phyloP scores from a whole-genome alignment of 2,329 filamentous ascomycete genomes.

The Cladophialophora yegresii region DNA sequence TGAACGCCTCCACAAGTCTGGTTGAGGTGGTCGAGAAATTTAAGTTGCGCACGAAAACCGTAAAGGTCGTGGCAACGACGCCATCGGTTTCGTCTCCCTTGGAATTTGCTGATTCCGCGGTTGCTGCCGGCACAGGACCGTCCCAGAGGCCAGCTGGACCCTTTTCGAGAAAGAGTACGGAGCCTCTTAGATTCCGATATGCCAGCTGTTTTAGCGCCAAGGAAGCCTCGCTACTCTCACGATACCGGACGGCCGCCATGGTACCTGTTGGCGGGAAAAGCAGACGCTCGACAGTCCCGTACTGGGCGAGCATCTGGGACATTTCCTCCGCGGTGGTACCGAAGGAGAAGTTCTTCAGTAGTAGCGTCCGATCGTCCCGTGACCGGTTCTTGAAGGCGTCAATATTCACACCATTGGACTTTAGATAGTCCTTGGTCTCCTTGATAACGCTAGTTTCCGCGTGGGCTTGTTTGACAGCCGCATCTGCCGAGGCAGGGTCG shows the following conservation, averaged over 20 bases:
- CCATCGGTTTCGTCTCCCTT: constrained; percentile 41
- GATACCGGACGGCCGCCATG: constrained; percentile 90
- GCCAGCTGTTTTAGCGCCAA: constrained; percentile 81
- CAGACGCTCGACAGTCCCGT: constrained; percentile 76
- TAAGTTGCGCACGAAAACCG: constrained; percentile 89
- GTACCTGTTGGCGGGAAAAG: constrained; percentile 91
- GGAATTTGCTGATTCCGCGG: constrained; percentile 16
- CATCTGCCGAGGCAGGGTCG: constrained; percentile 93
- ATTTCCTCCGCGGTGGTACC: constrained; percentile 79
- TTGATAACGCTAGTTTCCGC: constrained; percentile 95
- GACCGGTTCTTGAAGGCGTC: constrained; percentile 84
- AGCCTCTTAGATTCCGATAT: constrained; percentile 88
- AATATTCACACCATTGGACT: constrained; percentile 82
- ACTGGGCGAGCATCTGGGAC: constrained; percentile 77
- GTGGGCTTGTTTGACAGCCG: constrained; percentile 93
- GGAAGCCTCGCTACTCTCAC: constrained; percentile 74
- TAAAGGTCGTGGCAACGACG: constrained; percentile 56
- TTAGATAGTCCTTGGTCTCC: constrained; percentile 91
- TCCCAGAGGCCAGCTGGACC: constrained; percentile 80
- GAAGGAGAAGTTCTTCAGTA: constrained; percentile 94
- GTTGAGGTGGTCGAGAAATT: constrained; percentile 85
- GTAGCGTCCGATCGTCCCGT: constrained; percentile 80
- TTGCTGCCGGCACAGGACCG: constrained; percentile 35
- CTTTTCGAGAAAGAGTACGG: constrained; percentile 89
- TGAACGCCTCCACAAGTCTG: constrained; percentile 74